Evolutionary conservation across 164 flowering plant species (phyloP).

Genomic region (Paratinospora sagittata): DNA sequence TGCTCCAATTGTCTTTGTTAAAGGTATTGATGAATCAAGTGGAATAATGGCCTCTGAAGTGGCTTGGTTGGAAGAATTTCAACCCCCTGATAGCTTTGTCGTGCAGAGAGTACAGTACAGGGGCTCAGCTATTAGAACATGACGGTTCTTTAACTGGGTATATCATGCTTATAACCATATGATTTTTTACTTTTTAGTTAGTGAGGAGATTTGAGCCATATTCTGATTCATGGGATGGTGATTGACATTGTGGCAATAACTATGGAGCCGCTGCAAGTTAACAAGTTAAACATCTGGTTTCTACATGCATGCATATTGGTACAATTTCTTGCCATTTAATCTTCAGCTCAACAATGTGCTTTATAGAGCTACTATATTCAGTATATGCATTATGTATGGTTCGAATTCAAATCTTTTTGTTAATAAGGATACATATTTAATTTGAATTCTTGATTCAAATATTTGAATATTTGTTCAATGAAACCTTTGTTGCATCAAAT

Average conservation of each 20-base stretch:
- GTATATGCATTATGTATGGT: background rate
- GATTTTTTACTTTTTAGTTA: too few relatives aligned
- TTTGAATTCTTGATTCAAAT: background rate
- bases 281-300: too few relatives aligned
- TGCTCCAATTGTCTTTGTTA: constrained; percentile 1
- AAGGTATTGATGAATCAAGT: constrained; percentile 33
- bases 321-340: background rate
- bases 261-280: too few relatives aligned
- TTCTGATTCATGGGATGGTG: too few relatives aligned
- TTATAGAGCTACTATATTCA: background rate
- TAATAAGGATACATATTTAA: background rate
- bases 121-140: constrained; percentile 52
- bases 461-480: too few relatives aligned
- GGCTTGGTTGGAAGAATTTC: constrained; percentile 68
- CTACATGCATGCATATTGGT: background rate
- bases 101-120: constrained; percentile 55
- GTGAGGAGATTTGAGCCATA: too few relatives aligned
- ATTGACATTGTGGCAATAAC: too few relatives aligned
- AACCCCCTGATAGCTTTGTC: constrained; percentile 67
- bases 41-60: constrained; percentile 42
- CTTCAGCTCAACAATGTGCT: background rate
- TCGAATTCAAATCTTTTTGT: background rate
- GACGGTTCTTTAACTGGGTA: constrained; percentile 16
- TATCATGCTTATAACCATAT: constrained; percentile 6
- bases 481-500: background rate